Base-by-base conservation (phyloP, 805 yeast genomes). In the Suhomyces vadensis region DNA sequence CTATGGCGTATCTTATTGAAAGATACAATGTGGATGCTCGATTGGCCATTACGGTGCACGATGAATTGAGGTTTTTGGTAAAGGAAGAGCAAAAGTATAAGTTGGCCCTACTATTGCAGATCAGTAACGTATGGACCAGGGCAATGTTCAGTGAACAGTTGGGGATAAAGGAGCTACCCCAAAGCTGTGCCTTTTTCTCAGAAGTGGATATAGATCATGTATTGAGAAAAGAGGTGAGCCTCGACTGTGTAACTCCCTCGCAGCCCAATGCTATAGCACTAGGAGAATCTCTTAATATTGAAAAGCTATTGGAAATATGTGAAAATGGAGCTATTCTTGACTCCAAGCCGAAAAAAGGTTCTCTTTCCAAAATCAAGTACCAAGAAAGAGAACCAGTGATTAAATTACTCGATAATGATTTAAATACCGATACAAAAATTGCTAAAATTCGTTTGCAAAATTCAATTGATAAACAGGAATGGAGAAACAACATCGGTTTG, bases 111-210 rank as follows among this genome's bases (percentile, higher is more conserved):
- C 80, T 95, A 1, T 69, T 94, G 38, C 99, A 94, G 60, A 78
- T 95, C 16, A 79, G 94, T 41, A 95, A 95, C 61, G 58, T 92
- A 3, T 94, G 99, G 99, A 92, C 98, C 0, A 74, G 99, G 47
- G 95, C 95, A 0, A 85, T 94, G 81, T 94, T 94, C 56, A 87
- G 95, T 53, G 95, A 91, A 58, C 95, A 90, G 57, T 65, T 92
- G 58, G 97, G 97, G 0, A 85, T 94, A 48, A 74, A 79, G 27
- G 95, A 91, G 51, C 73, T 94, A 29, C 99, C 99, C 0, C 96
- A 91, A 55, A 83, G 91, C 9, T 88, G 96, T 67, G 98, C 99
- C 0, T 94, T 94, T 60, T 94, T 94, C 61, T 87, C 96, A 1
- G 90, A 89, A 29, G 90, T 94, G 31, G 99, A 94, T 59, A 78